Conservation (phyloP, 768 basidiomycete species). For the Pholiota molesta region DNA sequence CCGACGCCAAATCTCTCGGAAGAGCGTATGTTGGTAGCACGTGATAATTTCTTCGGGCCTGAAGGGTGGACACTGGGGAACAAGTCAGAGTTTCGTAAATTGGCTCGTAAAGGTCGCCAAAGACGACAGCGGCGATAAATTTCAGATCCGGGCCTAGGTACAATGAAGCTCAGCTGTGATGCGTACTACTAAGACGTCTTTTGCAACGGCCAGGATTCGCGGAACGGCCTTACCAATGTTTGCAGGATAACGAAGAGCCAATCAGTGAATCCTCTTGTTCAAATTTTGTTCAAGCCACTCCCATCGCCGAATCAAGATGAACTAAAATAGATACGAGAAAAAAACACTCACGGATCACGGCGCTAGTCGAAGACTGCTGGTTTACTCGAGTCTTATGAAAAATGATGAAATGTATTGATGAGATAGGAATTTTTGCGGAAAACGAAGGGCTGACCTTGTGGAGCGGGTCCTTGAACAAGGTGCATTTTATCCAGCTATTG, state of each 20-base stretch:
- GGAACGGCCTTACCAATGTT: no score
- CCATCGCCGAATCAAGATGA: neutral
- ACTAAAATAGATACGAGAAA: neutral
- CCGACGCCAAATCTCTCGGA: slow-evolving; percentile 8
- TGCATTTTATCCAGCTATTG: neutral
- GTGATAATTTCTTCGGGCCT: neutral
- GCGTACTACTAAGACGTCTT: no score
- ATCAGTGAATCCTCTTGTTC: neutral
- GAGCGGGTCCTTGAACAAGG: no score
- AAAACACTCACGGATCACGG: neutral
- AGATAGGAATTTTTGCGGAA: no score
- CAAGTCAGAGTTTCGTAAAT: neutral
- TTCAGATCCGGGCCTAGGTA: neutral
- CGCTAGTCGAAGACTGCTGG: neutral
- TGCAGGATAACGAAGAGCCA: neutral
- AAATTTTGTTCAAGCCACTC: neutral
- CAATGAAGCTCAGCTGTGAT: neutral
- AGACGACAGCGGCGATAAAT: neutral
- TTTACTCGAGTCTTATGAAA: neutral
- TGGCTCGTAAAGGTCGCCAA: neutral
- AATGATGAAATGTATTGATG: no score
- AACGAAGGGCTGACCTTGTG: no score
- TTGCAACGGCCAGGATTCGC: no score
- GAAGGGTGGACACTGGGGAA: neutral
- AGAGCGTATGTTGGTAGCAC: neutral